These are phyloP conservation scores for Meira miltonrushii DNA, from an alignment of 1,284 basidiomycete genomes.

Conservation along the genomic window DNA sequence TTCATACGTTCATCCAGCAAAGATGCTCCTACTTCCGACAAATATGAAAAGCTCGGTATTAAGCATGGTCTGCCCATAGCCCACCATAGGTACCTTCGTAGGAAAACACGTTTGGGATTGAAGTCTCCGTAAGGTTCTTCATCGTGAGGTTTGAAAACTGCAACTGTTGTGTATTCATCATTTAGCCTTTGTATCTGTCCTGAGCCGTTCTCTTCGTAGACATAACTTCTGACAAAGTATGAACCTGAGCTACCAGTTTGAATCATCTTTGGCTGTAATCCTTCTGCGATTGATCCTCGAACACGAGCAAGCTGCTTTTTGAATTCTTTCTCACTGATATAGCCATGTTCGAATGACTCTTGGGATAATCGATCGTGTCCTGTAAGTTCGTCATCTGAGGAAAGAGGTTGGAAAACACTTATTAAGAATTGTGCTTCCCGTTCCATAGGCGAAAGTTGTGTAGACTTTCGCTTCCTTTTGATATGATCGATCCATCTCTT, in stretches of 20 bases:
- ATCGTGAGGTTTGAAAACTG: constrained; percentile 51
- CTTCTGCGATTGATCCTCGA: constrained; percentile 32
- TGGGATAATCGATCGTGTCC: constrained; percentile 1
- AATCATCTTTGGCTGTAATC: constrained; percentile 49
- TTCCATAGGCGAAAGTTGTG: background rate
- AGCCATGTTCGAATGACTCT: background rate
- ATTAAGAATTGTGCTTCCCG: constrained; percentile 13
- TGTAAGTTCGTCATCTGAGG: background rate
- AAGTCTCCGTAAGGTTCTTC: constrained; percentile 52
- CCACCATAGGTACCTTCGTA: constrained; percentile 51
- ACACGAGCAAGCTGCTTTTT: constrained; percentile 29
- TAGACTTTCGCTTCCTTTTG: constrained; percentile 13
- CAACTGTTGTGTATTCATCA: constrained; percentile 20
- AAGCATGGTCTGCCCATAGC: constrained; percentile 51
- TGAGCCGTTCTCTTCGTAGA: background rate
- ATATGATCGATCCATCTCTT: constrained; percentile 33
- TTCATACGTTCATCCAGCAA: constrained; percentile 70
- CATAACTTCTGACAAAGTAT: constrained; percentile 37
- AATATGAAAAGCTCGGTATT: constrained; percentile 48
- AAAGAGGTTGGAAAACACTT: constrained; percentile 19
- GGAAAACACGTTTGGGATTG: constrained; percentile 45
- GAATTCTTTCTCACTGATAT: background rate
- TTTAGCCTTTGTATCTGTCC: background rate
- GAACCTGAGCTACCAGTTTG: constrained; percentile 45
- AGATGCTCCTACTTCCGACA: constrained; percentile 76